These are phyloP conservation scores for Tranzscheliella williamsii DNA, from an alignment of 1,284 basidiomycete species.

Conservation along the genomic window DNA sequence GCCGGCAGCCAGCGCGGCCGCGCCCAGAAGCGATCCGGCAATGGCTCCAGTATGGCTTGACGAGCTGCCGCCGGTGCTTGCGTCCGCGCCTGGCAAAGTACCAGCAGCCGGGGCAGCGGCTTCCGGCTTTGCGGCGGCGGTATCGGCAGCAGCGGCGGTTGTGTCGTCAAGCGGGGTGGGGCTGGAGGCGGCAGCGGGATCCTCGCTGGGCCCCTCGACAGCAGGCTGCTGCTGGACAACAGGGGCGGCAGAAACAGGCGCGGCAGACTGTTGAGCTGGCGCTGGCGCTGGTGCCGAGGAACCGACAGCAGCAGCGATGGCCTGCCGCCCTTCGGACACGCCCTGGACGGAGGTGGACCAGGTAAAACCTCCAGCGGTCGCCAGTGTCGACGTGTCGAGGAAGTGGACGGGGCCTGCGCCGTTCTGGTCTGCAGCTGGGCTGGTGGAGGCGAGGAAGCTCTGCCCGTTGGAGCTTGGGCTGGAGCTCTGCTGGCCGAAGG, in stretches of 20 bases:
- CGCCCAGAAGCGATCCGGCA: constrained; percentile 52
- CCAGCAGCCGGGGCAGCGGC: constrained; percentile 13
- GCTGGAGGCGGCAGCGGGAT: background rate
- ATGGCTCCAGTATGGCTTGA: constrained; percentile 36
- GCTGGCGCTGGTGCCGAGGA: background rate
- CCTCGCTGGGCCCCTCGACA: background rate
- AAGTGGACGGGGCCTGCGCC: constrained; percentile 5
- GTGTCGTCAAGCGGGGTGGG: background rate
- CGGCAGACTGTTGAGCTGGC: background rate
- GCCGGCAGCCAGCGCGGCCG: constrained; percentile 50
- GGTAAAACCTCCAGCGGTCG: constrained; percentile 15
- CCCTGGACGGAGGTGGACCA: constrained; percentile 19
- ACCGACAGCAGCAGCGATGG: background rate
- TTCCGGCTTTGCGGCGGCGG: constrained; percentile 5
- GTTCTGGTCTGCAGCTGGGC: background rate
- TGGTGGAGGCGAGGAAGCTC: constrained; percentile 4
- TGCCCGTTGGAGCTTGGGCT: constrained; percentile 2
- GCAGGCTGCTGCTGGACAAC: constrained; percentile 1
- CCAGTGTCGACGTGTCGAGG: constrained; percentile 16
- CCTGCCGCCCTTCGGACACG: constrained; percentile 16
- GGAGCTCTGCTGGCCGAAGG: constrained; percentile 46
- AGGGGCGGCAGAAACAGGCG: background rate
- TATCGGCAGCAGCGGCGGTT: background rate
- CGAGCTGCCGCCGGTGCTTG: background rate
- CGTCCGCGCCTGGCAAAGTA: background rate